A percentile compares a stretch with the other conserved stretches of the same genome.
These are phyloP conservation scores for Hypoxylon rickii DNA, from an alignment of 495 filamentous ascomycete species.

Conservation along the genomic window DNA sequence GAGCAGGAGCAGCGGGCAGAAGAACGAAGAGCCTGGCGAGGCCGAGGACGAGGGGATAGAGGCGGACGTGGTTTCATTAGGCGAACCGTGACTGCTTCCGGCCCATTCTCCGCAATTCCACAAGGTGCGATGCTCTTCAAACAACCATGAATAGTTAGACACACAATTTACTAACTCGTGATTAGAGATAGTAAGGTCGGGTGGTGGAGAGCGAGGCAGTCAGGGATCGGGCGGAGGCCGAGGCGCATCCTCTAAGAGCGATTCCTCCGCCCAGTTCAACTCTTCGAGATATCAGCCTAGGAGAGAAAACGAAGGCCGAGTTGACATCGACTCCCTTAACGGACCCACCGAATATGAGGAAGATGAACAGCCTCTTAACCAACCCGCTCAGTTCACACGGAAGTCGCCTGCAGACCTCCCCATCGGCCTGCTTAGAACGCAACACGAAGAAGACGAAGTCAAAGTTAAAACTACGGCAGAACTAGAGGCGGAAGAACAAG, in stretches of 20 bases:
- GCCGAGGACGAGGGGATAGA: conserved; percentile 42
- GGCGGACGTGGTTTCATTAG: conserved; percentile 42
- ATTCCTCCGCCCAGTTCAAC: conserved; percentile 5
- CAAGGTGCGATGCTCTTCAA: conserved; percentile 33
- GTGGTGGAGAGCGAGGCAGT: conserved; percentile 41
- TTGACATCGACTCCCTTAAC: conserved; percentile 51
- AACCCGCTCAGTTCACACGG: conserved; percentile 37
- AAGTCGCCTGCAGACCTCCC: conserved; percentile 42
- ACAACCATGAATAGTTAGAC: too few species aligned
- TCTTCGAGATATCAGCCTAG: conserved; percentile 34
- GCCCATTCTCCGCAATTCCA: conserved; percentile 45
- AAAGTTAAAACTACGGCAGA: conserved; percentile 59
- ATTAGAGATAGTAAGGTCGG: conserved; percentile 37
- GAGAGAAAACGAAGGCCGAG: conserved; percentile 38
- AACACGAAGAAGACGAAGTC: conserved; percentile 57
- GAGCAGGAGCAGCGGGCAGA: conserved; percentile 36
- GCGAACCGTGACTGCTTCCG: conserved; percentile 41
- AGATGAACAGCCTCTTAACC: conserved; percentile 28
- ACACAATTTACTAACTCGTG: conserved; percentile 25
- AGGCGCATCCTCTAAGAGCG: conserved; percentile 25
- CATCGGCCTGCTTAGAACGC: conserved; percentile 56
- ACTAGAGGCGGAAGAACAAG: conserved; percentile 47
- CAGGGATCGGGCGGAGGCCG: conserved; percentile 39
- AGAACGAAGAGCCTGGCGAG: conserved; percentile 43
- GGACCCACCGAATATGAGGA: conserved; percentile 36